Evolutionary conservation across 345 rosid genomes (phyloP).

Genomic region (Excoecaria cochinchinensis): DNA sequence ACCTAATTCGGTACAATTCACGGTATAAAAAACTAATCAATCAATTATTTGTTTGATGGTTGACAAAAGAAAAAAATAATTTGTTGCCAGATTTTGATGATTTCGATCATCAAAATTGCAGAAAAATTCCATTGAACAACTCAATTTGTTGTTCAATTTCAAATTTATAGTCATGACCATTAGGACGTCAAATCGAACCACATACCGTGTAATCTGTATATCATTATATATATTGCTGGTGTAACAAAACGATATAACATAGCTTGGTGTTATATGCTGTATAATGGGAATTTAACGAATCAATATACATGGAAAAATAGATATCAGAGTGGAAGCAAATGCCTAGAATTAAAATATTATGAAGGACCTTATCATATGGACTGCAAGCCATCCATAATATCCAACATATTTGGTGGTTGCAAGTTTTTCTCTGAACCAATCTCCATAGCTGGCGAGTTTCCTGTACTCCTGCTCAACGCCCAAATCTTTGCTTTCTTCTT

Average conservation of each 20-base stretch:
- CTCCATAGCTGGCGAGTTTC: conserved; percentile 51
- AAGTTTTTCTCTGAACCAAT: conserved; percentile 2
- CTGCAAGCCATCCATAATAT: conserved; percentile 32
- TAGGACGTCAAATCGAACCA: no score
- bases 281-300: neutral
- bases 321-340: neutral
- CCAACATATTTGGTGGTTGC: conserved; percentile 15
- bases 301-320: conserved; percentile 8
- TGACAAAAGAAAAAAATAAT: no score
- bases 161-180: no score
- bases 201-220: no score
- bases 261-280: conserved; percentile 1
- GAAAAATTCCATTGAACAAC: no score
- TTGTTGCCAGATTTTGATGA: no score
- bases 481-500: conserved; percentile 38
- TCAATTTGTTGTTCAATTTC: no score
- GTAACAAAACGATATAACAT: neutral
- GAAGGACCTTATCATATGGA: neutral
- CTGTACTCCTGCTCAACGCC: conserved; percentile 61
- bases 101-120: no score
- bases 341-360: neutral
- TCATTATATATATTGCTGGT: neutral
- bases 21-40: no score
- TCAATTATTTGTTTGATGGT: no score
- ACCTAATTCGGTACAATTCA: no score